phyloP scores from a whole-genome alignment of 169 alveolate genomes.

The Plasmodium yoelii region DNA sequence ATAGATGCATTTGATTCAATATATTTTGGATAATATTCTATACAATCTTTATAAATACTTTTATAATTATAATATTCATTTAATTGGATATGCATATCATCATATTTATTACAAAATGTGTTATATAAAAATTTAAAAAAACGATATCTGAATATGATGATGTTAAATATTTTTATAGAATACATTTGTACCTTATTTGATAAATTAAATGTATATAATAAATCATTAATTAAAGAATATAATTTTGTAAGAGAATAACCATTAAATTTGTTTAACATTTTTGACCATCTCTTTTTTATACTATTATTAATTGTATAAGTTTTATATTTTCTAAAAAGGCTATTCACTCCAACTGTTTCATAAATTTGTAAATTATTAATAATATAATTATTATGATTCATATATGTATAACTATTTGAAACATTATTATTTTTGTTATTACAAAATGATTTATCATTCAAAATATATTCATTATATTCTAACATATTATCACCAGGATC shows the following conservation, averaged over 20 bases:
- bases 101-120: conserved; percentile 37
- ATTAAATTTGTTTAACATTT: conserved; percentile 17
- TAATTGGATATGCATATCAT: conserved; percentile 54
- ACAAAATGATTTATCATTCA: neutral
- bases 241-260: neutral
- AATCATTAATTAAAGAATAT: conserved; percentile 33
- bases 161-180: conserved; percentile 36
- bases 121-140: conserved; percentile 35
- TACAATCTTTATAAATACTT: conserved; percentile 18
- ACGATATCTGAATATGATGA: conserved; percentile 32
- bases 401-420: neutral
- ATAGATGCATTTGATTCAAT: neutral
- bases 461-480: neutral
- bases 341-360: neutral
- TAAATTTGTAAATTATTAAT: neutral
- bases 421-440: neutral
- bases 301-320: neutral
- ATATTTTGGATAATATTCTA: neutral
- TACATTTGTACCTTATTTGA: conserved; percentile 63
- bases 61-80: conserved; percentile 46
- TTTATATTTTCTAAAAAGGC: too few species aligned
- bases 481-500: neutral
- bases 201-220: conserved; percentile 38
- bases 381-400: neutral
- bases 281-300: neutral